Conservation (phyloP, 345 rosid genomes). For the Eucalyptus victrix region DNA sequence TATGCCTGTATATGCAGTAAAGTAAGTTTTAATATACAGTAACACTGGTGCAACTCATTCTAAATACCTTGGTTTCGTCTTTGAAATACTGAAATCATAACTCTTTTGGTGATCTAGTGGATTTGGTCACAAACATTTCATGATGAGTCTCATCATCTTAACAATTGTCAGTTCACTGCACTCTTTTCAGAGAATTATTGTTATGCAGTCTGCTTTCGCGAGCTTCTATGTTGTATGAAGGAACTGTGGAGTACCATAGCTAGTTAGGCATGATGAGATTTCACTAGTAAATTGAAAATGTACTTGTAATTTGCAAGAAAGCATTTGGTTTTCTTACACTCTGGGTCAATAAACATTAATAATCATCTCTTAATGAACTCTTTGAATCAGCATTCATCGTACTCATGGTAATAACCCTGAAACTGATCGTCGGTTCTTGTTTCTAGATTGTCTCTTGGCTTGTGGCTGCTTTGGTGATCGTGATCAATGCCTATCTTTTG, state of each 20-base stretch:
- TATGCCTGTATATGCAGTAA: neutral
- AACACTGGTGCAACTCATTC: neutral
- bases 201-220: neutral
- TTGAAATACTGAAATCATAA: neutral
- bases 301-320: neutral
- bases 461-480: slow-evolving; percentile 69
- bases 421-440: neutral
- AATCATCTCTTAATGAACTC: neutral
- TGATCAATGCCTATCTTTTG: slow-evolving; percentile 81
- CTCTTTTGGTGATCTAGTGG: neutral
- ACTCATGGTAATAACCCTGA: neutral
- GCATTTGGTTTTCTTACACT: neutral
- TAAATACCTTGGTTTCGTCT: neutral
- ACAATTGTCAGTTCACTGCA: neutral
- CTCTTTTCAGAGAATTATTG: neutral
- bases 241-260: neutral
- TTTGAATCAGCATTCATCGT: neutral
- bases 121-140: neutral
- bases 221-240: neutral
- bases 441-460: slow-evolving; percentile 67
- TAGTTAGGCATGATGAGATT: neutral
- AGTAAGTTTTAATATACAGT: neutral
- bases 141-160: neutral
- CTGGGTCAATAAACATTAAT: neutral
- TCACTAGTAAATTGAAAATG: neutral